Base-by-base conservation (phyloP, 1,139 yeast genomes). In the Candida glucosophila region DNA sequence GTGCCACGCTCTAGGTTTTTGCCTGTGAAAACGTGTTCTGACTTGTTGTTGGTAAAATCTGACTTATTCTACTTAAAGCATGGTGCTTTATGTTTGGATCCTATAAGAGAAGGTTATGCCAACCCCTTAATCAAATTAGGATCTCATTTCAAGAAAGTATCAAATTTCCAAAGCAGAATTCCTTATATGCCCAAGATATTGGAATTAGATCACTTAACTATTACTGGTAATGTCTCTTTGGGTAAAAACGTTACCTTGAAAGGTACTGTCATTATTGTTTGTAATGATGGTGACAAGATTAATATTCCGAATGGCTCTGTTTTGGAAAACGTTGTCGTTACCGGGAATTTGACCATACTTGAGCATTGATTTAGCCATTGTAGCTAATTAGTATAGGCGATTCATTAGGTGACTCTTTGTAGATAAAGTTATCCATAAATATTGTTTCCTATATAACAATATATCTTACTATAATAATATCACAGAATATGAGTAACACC, bases 11-110 rank as follows among this genome's bases (percentile, higher is more conserved):
- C 95, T 23, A 79, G 98, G 54, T 90, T 90, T 72, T 73, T 92
- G 63, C 98, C 98, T 12, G 98, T 90, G 44, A 90, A 90, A 67
- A 92, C 98, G 14, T 85, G 92, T 55, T 86, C 96, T 6, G 98
- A 90, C 56, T 66, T 90, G 56, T 66, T 92, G 45, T 72, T 90
- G 47, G 98, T 90, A 40, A 90, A 90, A 61, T 86, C 96, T n/a
- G 98, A 90, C 54, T 70, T 90, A 49, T 90, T 88, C 67, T 73
- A 69, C 49, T 70, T 90, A 53, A 85, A 81, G 52, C 96, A 88
- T 48, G 98, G 98, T 50, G 80, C 95, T 12, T 71, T 90, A 45
- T 78, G 71, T 41, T 65, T 90, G 53, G 92, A 85, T 48, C 77
- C 90, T 29, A 61, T 77, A 30, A 76, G 98, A 59, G 92, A 80